Conservation (phyloP, 179 eudicot species). For the Pouteria campechiana region DNA sequence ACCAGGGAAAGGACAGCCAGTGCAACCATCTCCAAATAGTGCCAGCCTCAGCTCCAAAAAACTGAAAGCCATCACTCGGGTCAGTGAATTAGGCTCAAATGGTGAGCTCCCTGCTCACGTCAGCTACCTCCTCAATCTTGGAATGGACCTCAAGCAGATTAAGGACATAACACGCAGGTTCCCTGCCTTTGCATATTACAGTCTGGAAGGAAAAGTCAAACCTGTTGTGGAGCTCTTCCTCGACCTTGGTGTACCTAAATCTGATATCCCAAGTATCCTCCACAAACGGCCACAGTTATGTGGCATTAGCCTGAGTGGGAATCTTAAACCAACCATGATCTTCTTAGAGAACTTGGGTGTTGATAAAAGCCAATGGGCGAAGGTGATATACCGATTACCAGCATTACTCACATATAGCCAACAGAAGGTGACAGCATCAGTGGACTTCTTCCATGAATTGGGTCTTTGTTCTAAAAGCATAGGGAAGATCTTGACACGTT, state of each 20-base stretch:
- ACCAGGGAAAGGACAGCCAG: constrained; percentile 14
- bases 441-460: constrained; percentile 68
- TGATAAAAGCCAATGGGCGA: constrained; percentile 73
- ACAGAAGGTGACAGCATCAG: constrained; percentile 51
- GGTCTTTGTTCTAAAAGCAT: constrained; percentile 52
- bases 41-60: constrained; percentile 25
- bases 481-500: constrained; percentile 52
- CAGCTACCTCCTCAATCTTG: constrained; percentile 58
- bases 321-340: constrained; percentile 72
- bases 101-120: constrained; percentile 58
- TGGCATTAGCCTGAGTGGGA: constrained; percentile 66
- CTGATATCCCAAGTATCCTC: constrained; percentile 59
- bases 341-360: constrained; percentile 64
- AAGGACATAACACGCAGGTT: constrained; percentile 57
- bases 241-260: constrained; percentile 62
- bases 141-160: constrained; percentile 59
- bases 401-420: constrained; percentile 70
- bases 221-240: constrained; percentile 77
- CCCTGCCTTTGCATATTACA: constrained; percentile 78
- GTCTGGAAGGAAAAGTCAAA: constrained; percentile 68
- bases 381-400: constrained; percentile 66
- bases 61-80: constrained; percentile 57
- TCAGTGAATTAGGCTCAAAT: constrained; percentile 35
- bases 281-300: constrained; percentile 68
- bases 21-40: constrained; percentile 20